Conservation (phyloP, 495 filamentous ascomycete genomes). For the Aspergillus coremiiformis region DNA sequence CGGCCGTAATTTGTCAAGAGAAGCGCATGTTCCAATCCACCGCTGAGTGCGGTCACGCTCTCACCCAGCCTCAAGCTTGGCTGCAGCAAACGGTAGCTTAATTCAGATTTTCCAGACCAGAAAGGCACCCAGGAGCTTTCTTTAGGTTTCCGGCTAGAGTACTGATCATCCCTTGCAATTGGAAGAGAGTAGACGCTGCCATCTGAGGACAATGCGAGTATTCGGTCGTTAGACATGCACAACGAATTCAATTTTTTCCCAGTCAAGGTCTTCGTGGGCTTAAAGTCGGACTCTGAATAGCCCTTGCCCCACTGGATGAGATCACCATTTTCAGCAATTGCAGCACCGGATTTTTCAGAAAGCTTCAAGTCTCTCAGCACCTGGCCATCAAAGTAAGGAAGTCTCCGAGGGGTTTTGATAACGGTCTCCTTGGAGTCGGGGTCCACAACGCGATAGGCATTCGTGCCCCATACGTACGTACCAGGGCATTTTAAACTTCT, state of each 20-base stretch:
- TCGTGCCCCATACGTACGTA: constrained; percentile 89
- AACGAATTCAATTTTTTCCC: constrained; percentile 74
- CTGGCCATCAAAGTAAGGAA: constrained; percentile 78
- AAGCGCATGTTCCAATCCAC: constrained; percentile 77
- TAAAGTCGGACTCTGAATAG: constrained; percentile 50
- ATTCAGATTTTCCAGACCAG: constrained; percentile 47
- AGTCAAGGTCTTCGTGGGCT: constrained; percentile 63
- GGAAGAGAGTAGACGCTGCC: constrained; percentile 86
- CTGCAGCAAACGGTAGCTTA: constrained; percentile 65
- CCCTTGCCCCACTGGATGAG: constrained; percentile 85
- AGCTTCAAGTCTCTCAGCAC: constrained; percentile 84
- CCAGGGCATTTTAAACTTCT: constrained; percentile 83
- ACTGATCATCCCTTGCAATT: constrained; percentile 64
- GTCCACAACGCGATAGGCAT: constrained; percentile 74
- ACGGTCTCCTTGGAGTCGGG: constrained; percentile 69
- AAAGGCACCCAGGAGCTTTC: constrained; percentile 73
- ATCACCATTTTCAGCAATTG: constrained; percentile 81
- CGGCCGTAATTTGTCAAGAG: constrained; percentile 80
- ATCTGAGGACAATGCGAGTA: constrained; percentile 68
- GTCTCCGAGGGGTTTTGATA: constrained; percentile 71
- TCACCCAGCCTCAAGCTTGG: constrained; percentile 69
- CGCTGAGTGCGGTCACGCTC: constrained; percentile 61
- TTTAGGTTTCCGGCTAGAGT: constrained; percentile 48
- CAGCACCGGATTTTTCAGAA: constrained; percentile 74
- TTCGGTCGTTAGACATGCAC: constrained; percentile 67